Evolutionary conservation across 2,329 filamentous ascomycete genomes (phyloP), one percentile per base, ranked within the genome.

Genomic region (Phyllosticta capitalensis): DNA sequence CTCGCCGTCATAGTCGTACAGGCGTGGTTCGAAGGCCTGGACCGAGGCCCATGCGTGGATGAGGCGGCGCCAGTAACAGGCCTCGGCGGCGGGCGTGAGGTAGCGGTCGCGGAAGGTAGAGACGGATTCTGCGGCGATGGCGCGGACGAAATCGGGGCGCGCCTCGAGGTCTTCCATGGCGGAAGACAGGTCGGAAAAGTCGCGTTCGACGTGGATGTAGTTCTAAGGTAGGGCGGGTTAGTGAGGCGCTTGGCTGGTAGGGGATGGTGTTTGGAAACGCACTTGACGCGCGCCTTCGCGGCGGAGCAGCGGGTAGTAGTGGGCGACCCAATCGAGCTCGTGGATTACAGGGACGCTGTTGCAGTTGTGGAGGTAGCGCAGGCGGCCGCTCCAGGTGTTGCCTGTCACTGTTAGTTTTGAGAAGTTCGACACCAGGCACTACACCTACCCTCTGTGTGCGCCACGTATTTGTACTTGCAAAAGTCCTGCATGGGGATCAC

Each of bases 21-120:
- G n/a, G 10, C 19, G 20, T 22, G 56, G 56, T 33, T 59, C 12
- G 24, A 54, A 59, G 33, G 38, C 56, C 33, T 54, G 56, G 14
- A 59, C 56, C 10, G 30, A 26, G 22, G 56, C 56, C 51, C 52
- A 59, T 3, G 28, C 20, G n/a, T 24, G 51, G 21, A 81, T 69
- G 61, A 81, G 64, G 52, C 75, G 71, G 10, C 80, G 72, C 80
- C 80, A 83, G 63, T 83, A 83, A 62, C 80, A 83, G 3, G 76
- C 75, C 66, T 82, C 78, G 1, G 80, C 79, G 2, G 79, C 78
- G 1, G 79, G 78, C 2, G 79, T 82, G 38, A 82, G 68, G 64
- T 82, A 82, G 3, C 77, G 69, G 63, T 82, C 79, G 2, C 79
- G 73, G 64, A 82, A 81, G 10, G 73, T 75, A 50, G 65, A 65